Evolutionary conservation across 192 early-diverging fungal genomes (phyloP), one percentile per base, ranked within the genome.

Genomic region (Podila minutissima): DNA sequence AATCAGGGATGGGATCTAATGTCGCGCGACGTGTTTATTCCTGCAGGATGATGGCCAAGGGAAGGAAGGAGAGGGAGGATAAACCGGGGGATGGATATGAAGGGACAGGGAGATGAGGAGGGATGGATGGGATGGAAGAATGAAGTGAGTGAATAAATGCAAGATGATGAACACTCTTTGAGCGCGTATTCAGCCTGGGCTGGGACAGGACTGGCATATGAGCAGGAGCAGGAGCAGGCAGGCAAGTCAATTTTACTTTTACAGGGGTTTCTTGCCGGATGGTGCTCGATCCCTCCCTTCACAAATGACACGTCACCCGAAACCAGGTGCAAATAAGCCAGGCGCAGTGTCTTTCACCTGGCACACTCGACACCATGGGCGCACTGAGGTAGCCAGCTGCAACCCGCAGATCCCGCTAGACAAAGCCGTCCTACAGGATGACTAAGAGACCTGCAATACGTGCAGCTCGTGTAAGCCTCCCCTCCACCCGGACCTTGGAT

Each of bases 261-360:
- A 22, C 53, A 55, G 53, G 53, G 53, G 53, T 55, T 55, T 55
- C 24, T 26, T 55, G 24, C n/a, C 22, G n/a, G 53, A 55, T 55
- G 20, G 19, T 0, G n/a, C 3, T 53, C 17, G 17, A 8, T 53
- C 4, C n/a, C n/a, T 53, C 4, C n/a, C n/a, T 26, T n/a, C 53
- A 12, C 24, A 20, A n/a, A 55, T 31, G 63, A 62, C 46, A 74
- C 73, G 73, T 74, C 66, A 74, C 73, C 73, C 31, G 60, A 55
- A 63, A 63, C 13, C 8, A 0, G 12, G n/a, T n/a, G n/a, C n/a
- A n/a, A n/a, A n/a, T n/a, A n/a, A n/a, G 12, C 13, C 20, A 8
- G n/a, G n/a, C n/a, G n/a, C n/a, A n/a, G n/a, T n/a, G n/a, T 35
- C 60, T 37, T 20, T 38, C 32, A 62, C 38, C 9, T 12, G 38